A percentile compares a stretch with the other conserved stretches of the same genome.
Conservation (phyloP, 1,284 basidiomycete genomes). For the Ceratobasidium sp. region DNA sequence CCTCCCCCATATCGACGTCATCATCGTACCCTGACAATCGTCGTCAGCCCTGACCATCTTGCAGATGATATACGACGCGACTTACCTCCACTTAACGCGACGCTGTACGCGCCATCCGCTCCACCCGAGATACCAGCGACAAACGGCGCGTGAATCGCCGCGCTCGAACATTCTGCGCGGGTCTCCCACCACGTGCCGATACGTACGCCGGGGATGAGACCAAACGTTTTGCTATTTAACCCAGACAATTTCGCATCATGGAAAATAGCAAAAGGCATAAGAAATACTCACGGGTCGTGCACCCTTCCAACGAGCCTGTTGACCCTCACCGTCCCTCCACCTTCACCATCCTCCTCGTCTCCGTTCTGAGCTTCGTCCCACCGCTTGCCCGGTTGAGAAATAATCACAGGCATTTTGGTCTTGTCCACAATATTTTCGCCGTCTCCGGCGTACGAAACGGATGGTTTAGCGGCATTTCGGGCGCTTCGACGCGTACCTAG, state of each 20-base stretch:
- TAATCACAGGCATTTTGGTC: conserved; percentile 55
- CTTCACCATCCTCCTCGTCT: conserved; percentile 55
- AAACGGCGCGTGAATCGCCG: conserved; percentile 85
- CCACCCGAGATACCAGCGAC: conserved; percentile 83
- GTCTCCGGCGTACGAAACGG: conserved; percentile 67
- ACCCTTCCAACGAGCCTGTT: conserved; percentile 62
- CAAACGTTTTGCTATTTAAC: conserved; percentile 65
- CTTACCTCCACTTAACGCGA: conserved; percentile 77
- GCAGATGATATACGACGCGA: neutral
- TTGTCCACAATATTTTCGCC: conserved; percentile 50
- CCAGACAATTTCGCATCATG: conserved; percentile 55
- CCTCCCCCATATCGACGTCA: conserved; percentile 84
- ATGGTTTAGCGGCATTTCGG: conserved; percentile 69
- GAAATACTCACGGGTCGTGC: conserved; percentile 73
- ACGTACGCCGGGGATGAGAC: conserved; percentile 76
- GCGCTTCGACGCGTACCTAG: conserved; percentile 69
- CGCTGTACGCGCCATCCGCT: conserved; percentile 76
- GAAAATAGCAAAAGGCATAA: conserved; percentile 1
- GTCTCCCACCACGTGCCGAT: conserved; percentile 86
- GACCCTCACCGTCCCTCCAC: conserved; percentile 58
- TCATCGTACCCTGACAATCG: conserved; percentile 76
- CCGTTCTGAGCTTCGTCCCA: conserved; percentile 59
- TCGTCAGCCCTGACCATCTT: too few species aligned
- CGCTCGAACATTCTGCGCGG: conserved; percentile 74
- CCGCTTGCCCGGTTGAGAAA: conserved; percentile 57